Base-by-base conservation (phyloP, 1,284 basidiomycete genomes). In the Thecaphora thlaspeos region DNA sequence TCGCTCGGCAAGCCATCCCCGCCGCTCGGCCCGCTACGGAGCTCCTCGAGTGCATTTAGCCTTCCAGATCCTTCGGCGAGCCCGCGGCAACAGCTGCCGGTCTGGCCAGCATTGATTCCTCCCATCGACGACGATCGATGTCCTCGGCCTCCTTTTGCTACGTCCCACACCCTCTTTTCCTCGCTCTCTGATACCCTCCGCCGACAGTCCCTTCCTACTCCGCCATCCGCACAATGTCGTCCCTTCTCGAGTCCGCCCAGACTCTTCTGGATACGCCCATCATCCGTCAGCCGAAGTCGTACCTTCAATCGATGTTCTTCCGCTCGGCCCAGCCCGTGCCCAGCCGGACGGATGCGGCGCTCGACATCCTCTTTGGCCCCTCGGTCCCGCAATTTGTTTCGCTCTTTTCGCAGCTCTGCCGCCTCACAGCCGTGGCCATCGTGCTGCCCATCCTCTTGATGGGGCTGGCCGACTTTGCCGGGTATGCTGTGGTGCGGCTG, bases 401-500 rank as follows among this genome's bases (percentile, higher is more conserved):
- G 9, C 9, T 57, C 34, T 61, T 60, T 36, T 51, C 43, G 0
- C 57, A 54, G 18, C n/a, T 48, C 15, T 69, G 52, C 34, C 55
- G 68, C 30, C 10, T 63, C 43, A 55, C 67, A 32, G 59, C 68
- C 32, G 30, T 68, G 14, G 52, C 68, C 40, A 68, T 71, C 41
- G 38, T 71, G 5, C 57, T 68, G 1, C 70, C 70, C 12, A 59
- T 71, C 52, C 41, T 70, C 8, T 4, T 70, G 36, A 50, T 71
- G n/a, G 55, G 51, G 12, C 21, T 65, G 1, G 36, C 68, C 17
- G 71, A 73, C 48, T 71, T 73, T 53, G 71, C 71, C 32, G 69
- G 70, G 4, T 73, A 73, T 37, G 70, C 70, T 9, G 68, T 73
- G 9, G 68, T 73, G 41, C 54, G 71, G 30, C 71, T 70, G 23